Evolutionary conservation across 192 early-diverging fungal species (phyloP), one percentile per base, ranked within the genome.

Genomic region (Coemansia sp.): DNA sequence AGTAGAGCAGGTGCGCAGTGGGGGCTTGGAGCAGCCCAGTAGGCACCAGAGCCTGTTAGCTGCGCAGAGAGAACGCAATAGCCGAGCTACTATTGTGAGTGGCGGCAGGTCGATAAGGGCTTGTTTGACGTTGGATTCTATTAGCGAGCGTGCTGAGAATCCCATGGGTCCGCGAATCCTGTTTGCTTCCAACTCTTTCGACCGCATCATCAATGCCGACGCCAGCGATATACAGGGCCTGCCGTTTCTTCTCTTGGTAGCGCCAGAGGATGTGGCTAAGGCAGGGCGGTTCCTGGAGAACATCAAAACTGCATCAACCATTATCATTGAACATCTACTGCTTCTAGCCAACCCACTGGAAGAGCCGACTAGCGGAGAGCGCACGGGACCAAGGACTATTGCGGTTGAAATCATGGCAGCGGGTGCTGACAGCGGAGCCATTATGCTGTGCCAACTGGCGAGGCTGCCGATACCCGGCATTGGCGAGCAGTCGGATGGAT

Each of bases 351-450:
- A 62, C 26, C 56, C 43, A 2, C 28, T 63, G 3, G 62, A 24
- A 3, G 38, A 50, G 37, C 2, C 11, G 7, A 7, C 26, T 3
- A 9, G 26, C 2, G 51, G 14, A 7, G 23, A 23, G 51, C 28
- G 10, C 10, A 14, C 24, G 6, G 40, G 16, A 16, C 18, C 43
- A 1, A 13, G 14, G 13, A 31, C 42, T 1, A 64, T 73, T 1
- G 13, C 40, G 7, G 63, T 74, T 0, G 77, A 79, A 62, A 53
- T 74, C 13, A 62, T 79, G 48, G 67, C 63, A 0, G 77, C 70
- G 1, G 71, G 67, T 0, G 66, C 65, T 5, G 62, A 70, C n/a
- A 60, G 64, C 31, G 77, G 77, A 34, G 62, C 65, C 3, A 56
- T 79, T 9, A 40, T 79, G 56, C 42, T 74, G 56, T 70, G 62